phyloP scores from a whole-genome alignment of 805 yeast genomes.

The Candida tammaniensis region DNA sequence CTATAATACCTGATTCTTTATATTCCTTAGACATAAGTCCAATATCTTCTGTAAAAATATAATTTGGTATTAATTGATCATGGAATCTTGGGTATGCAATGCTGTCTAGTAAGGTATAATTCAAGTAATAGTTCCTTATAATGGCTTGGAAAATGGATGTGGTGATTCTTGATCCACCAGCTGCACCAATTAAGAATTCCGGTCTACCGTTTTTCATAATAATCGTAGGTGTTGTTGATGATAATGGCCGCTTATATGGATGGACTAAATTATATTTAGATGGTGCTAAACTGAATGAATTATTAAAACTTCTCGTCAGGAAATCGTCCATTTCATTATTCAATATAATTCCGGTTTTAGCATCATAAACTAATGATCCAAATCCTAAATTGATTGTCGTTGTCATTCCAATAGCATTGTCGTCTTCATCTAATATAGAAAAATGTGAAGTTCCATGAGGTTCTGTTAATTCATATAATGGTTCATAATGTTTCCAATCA shows the following conservation, averaged over 20 bases:
- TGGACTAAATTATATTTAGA: slow-evolving; percentile 73
- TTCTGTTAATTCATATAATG: slow-evolving; percentile 72
- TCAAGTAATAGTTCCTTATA: slow-evolving; percentile 58
- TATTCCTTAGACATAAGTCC: slow-evolving; percentile 5
- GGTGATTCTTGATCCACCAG: slow-evolving; percentile 88
- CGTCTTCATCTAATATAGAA: slow-evolving; percentile 68
- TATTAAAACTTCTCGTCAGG: slow-evolving; percentile 63
- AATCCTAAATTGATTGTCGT: slow-evolving; percentile 83
- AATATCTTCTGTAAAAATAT: slow-evolving; percentile 5
- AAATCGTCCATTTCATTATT: slow-evolving; percentile 97
- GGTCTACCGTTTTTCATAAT: slow-evolving; percentile 45
- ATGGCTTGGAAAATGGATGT: slow-evolving; percentile 83
- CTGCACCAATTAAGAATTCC: slow-evolving; percentile 80
- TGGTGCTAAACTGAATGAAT: slow-evolving; percentile 80
- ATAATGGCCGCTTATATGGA: slow-evolving; percentile 79
- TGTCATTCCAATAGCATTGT: slow-evolving; percentile 83
- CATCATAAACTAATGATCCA: slow-evolving; percentile 82
- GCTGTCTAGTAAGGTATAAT: slow-evolving; percentile 59
- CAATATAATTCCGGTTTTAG: slow-evolving; percentile 74
- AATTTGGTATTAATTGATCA: slow-evolving; percentile 64
- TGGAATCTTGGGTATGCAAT: slow-evolving; percentile 82
- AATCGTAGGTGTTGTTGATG: slow-evolving; percentile 79
- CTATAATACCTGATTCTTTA: slow-evolving; percentile 33
- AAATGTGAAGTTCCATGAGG: slow-evolving; percentile 92
- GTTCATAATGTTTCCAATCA: slow-evolving; percentile 72